Evolutionary conservation across 305 asterid genomes (phyloP).

Genomic region (Coffea humblotiana): DNA sequence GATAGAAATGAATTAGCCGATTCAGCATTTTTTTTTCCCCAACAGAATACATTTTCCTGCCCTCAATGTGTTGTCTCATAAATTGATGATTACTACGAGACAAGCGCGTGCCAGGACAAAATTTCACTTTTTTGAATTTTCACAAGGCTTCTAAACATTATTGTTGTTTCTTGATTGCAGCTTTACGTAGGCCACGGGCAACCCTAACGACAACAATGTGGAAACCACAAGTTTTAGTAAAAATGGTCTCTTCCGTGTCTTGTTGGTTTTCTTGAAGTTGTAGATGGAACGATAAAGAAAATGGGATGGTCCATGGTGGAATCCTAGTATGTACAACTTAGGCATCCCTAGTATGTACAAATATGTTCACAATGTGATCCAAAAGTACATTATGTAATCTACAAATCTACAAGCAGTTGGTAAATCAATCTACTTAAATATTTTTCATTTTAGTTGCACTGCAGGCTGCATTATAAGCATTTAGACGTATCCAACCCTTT

Average conservation of each 20-base stretch:
- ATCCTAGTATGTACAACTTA: no score
- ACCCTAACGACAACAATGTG: not conserved
- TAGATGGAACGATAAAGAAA: no score
- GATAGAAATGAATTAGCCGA: not conserved
- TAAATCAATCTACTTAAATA: no score
- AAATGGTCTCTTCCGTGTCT: not conserved
- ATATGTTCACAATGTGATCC: no score
- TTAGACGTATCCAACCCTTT: no score
- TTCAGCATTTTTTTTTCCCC: not conserved
- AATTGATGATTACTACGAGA: not conserved
- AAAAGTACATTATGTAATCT: no score
- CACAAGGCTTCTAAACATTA: not conserved
- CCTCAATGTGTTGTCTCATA: not conserved
- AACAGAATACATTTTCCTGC: not conserved
- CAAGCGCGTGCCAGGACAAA: conserved; percentile 20
- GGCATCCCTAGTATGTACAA: no score
- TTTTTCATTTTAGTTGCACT: no score
- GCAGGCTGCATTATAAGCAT: no score
- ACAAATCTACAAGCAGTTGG: no score
- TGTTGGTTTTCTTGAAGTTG: not conserved
- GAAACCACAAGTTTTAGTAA: not conserved
- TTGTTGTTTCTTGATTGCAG: not conserved
- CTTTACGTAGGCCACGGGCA: not conserved
- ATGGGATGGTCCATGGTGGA: not conserved
- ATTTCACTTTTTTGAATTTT: conserved; percentile 14